Conservation (phyloP, 192 early-diverging fungal species). For the Pilobolus umbonatus region DNA sequence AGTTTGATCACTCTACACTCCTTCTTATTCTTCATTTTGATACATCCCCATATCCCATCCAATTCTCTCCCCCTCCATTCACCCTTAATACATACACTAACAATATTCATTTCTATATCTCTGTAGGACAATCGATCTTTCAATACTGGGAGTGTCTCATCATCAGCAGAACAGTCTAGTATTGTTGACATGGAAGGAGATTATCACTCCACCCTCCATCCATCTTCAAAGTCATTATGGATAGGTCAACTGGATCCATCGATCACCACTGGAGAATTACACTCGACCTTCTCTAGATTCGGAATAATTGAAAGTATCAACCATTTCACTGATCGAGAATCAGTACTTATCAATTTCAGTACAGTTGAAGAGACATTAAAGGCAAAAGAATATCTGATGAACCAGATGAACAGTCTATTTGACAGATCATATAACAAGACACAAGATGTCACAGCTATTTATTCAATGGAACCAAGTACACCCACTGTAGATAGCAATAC, state of each 20-base stretch:
- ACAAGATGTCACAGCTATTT: constrained; percentile 45
- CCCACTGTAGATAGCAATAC: constrained; percentile 4
- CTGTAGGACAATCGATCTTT: not conserved
- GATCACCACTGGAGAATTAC: constrained; percentile 73
- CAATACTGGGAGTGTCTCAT: not conserved
- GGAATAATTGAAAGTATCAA: constrained; percentile 87
- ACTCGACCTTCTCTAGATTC: constrained; percentile 75
- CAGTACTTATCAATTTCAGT: constrained; percentile 90
- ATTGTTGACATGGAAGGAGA: no score
- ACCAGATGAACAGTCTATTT: constrained; percentile 60
- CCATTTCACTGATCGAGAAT: constrained; percentile 90
- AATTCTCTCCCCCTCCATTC: not conserved
- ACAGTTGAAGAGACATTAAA: constrained; percentile 80
- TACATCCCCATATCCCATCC: not conserved
- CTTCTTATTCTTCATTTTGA: not conserved
- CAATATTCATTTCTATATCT: not conserved
- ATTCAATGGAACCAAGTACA: constrained; percentile 53
- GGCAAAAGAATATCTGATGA: constrained; percentile 78
- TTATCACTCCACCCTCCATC: not conserved
- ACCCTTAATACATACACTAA: no score
- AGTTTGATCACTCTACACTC: not conserved
- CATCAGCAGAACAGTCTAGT: no score
- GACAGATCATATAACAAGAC: no score
- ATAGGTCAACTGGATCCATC: constrained; percentile 85
- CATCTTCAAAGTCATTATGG: constrained; percentile 83